Base-by-base conservation (phyloP, 768 basidiomycete genomes). In the Leccinum longicurvipes region DNA sequence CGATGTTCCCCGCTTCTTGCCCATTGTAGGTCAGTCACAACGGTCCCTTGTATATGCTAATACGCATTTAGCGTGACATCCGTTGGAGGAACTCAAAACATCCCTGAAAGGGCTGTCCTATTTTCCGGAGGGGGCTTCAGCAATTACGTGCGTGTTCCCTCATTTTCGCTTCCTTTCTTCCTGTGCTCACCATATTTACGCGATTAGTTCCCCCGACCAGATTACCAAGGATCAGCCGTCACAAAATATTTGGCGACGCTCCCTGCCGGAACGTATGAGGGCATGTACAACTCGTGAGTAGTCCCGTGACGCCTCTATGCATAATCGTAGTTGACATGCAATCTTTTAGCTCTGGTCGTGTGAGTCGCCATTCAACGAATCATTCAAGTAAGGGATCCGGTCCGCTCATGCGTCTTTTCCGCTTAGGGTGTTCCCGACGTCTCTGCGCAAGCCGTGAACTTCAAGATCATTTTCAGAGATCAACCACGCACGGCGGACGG, bases 41-140 rank as follows among this genome's bases (percentile, higher is more conserved):
- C 3, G 5, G 9, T 11, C 3, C 7, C 6, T 4, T 34, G 24
- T 24, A 11, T 14, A 19, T 39, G 3, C 7, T 34, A 23, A 27
- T 34, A 58, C 28, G 3, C 23, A 21, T 27, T 14, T 15, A 89
- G 87, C 58, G 84, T 89, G 19, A 91, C 89, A 4, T 58, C 84
- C 4, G 87, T 91, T 4, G 89, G 89, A 10, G 89, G 82, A 9
- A 89, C 88, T 1, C 69, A 67, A 23, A 58, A 71, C 39, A 70
- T 86, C 47, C 87, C 85, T 0, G 88, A 91, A 66, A 75, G 75
- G 12, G 82, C 82, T 0, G 80, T 79, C 0, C 64, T 50, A 59
- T 85, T 88, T 73, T 87, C 85, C 15, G 85, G 86, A 1, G 88
- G 88, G 29, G 87, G 88, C 3, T 91, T 89, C 73, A 87, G 86